Base-by-base conservation (phyloP, 441 rosid genomes). In the Capsella rubella region DNA sequence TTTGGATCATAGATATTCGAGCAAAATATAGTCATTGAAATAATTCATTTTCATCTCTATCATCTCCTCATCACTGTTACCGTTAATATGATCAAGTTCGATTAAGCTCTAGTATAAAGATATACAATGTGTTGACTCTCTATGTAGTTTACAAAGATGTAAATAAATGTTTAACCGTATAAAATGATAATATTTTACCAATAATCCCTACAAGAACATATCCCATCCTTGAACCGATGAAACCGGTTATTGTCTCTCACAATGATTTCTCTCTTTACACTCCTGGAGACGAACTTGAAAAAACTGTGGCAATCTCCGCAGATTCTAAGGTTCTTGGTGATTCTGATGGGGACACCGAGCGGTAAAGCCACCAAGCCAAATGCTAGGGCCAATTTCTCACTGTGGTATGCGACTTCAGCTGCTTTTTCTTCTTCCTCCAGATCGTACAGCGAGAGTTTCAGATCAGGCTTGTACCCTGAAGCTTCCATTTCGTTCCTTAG, bases 231-330 rank as follows among this genome's bases (percentile, higher is more conserved):
- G 49, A 94, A 91, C 25, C 74, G 80, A 74, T 94, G 98, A 78
- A 91, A 93, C 59, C 93, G 82, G 55, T 79, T 90, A 69, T 91
- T 91, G 70, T 94, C 97, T 46, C 98, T 84, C n/a, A 94, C 95
- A 55, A 90, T 69, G 60, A 93, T 85, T 64, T 91, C 93, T 74
- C 91, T 86, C 28, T 78, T 81, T 42, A 81, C 80, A 67, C 80
- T 87, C 16, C 83, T 81, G 8, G 97, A 88, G 8, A 89, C 81
- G 69, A 85, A 84, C 82, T 90, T 94, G 57, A 91, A 91, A 81
- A 87, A 86, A 65, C 83, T 87, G 49, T 91, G 97, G 64, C 98
- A 90, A 81, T 93, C 96, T 51, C 92, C 97, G 12, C 98, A 93
- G 45, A 91, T 93, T 73, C 96, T 82, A 49, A 93, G 95, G 71